Evolutionary conservation across 257 asterid genomes (phyloP), one percentile per base, ranked within the genome.

Genomic region (Nyctanthes arbortristis): DNA sequence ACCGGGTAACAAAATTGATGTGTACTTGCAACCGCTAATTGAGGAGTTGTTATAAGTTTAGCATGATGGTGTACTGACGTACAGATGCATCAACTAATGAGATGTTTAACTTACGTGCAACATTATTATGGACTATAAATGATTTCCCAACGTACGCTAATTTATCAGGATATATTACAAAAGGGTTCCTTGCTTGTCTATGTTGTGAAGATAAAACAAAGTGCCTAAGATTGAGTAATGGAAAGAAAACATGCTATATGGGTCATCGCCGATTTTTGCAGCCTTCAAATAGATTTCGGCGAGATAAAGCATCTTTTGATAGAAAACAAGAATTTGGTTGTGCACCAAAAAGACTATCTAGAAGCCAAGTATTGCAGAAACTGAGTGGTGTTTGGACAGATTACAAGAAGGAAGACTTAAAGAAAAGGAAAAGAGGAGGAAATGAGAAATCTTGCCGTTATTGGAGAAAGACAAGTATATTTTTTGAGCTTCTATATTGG

Each of bases 391-490:
- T 61, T 25, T 3, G 1, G 4, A n/a, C 40, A 1, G n/a, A 47
- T 4, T 61, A 60, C 24, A 20, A 36, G 16, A 70, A 70, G 28
- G 43, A 12, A 29, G 24, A 56, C 7, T 6, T 0, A 60, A 0
- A 2, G 30, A 35, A 20, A 18, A 25, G 45, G 66, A 14, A 7
- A 4, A 29, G n/a, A n/a, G n/a, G n/a, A n/a, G n/a, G n/a, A n/a
- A n/a, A n/a, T n/a, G n/a, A n/a, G 31, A 7, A 13, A 16, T 8
- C n/a, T 24, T 18, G 16, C 25, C 18, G 9, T 25, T 49, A 36
- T 27, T 77, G 63, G 67, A 71, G 63, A 4, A 78, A 68, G 24
- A 49, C 8, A 11, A n/a, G n/a, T n/a, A n/a, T n/a, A n/a, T n/a
- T n/a, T n/a, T n/a, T n/a, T n/a, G n/a, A n/a, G n/a, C n/a, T n/a